Evolutionary conservation across 306 rosid genomes (phyloP).

Genomic region (Prunus kanzakura): DNA sequence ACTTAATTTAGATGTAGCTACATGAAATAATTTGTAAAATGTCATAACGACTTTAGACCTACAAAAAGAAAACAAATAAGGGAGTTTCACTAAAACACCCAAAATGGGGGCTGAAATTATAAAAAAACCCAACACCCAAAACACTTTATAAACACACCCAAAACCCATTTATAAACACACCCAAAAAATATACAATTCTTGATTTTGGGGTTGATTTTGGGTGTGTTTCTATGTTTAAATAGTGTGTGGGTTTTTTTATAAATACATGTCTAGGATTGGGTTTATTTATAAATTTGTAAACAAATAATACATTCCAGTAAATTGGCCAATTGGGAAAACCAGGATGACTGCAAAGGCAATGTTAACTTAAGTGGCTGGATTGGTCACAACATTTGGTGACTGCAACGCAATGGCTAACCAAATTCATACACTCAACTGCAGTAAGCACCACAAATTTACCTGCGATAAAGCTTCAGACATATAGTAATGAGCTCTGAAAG

Average conservation of each 20-base stretch:
- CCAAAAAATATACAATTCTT: no score
- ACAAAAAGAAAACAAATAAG: neutral
- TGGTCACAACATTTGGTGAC: neutral
- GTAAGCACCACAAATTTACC: slow-evolving; percentile 45
- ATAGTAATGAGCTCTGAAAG: slow-evolving; percentile 55
- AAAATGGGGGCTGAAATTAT: no score
- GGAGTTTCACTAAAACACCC: no score
- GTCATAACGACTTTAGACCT: neutral
- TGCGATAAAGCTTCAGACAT: slow-evolving; percentile 93
- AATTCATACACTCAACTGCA: slow-evolving; percentile 1
- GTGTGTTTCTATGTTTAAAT: no score
- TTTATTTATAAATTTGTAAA: no score
- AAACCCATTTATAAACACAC: no score
- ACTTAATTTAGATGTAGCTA: neutral
- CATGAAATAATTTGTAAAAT: neutral
- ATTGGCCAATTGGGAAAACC: neutral
- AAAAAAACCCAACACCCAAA: no score
- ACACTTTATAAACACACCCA: no score
- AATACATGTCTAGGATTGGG: no score
- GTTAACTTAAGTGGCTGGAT: neutral
- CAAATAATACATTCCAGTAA: neutral
- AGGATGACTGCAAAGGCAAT: neutral
- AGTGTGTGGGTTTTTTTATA: no score
- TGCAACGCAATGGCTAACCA: neutral
- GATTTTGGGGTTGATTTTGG: no score